Evolutionary conservation across 1,284 basidiomycete genomes (phyloP).

Genomic region (Ceratobasidium sp.): DNA sequence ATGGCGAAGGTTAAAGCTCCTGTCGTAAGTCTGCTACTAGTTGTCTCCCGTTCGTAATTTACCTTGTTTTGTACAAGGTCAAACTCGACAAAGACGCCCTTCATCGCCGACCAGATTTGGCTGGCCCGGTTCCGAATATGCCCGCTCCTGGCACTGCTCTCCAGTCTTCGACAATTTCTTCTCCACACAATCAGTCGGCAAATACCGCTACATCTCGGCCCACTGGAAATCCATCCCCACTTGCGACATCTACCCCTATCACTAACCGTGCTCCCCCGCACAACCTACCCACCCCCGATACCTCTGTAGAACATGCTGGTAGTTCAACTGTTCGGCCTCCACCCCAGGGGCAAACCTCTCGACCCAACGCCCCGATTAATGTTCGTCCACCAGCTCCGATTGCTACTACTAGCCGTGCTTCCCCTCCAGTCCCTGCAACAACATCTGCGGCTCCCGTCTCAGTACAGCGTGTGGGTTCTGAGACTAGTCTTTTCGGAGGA

Average conservation of each 20-base stretch:
- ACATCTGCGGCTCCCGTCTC: not conserved
- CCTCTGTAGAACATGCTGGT: conserved; percentile 11
- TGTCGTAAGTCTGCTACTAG: conserved; percentile 64
- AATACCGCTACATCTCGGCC: conserved; percentile 8
- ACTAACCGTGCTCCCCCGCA: conserved; percentile 18
- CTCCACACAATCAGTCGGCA: conserved; percentile 12
- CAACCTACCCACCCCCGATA: conserved; percentile 37
- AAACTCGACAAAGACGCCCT: conserved; percentile 80
- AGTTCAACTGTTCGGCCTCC: conserved; percentile 15
- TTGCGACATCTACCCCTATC: conserved; percentile 38
- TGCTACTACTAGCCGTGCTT: not conserved
- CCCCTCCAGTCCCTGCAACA: conserved; percentile 1
- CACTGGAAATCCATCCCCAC: conserved; percentile 39
- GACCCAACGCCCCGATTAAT: not conserved
- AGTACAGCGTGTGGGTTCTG: not conserved
- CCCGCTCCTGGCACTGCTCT: conserved; percentile 15
- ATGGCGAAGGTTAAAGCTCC: conserved; percentile 86
- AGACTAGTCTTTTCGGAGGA: not conserved
- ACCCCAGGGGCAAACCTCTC: not conserved
- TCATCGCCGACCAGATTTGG: conserved; percentile 81
- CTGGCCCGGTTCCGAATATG: conserved; percentile 52
- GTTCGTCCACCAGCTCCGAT: not conserved
- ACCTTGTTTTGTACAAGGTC: conserved; percentile 59
- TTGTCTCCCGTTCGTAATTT: conserved; percentile 11
- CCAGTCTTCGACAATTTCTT: not conserved